phyloP scores from a whole-genome alignment of 2,329 filamentous ascomycete genomes.

The Berkeleyomyces rouxiae region DNA sequence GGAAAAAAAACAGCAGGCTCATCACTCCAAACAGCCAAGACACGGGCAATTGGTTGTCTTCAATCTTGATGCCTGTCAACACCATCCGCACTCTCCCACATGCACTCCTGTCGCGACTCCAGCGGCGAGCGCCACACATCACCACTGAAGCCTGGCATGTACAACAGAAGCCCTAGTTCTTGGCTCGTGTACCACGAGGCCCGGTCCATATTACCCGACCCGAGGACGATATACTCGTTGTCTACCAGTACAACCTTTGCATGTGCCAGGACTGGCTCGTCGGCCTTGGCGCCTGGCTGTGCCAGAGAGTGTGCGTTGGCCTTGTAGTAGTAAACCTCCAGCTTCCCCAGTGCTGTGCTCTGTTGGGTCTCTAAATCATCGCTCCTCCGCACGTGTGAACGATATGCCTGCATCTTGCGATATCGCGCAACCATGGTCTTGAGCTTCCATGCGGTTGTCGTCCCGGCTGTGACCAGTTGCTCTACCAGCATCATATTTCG shows the following conservation, averaged over 20 bases:
- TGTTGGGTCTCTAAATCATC: constrained; percentile 18
- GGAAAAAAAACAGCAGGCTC: too few species aligned
- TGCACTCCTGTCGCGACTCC: constrained; percentile 20
- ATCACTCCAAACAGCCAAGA: too few species aligned
- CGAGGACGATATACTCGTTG: constrained; percentile 47
- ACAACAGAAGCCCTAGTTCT: constrained; percentile 53
- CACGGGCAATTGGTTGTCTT: too few species aligned
- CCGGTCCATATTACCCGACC: constrained; percentile 70
- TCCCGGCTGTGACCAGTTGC: constrained; percentile 65
- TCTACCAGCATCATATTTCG: constrained; percentile 59
- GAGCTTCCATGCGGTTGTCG: constrained; percentile 51
- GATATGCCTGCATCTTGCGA: constrained; percentile 18
- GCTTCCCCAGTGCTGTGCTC: constrained; percentile 32
- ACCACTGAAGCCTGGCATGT: constrained; percentile 24
- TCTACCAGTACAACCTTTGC: constrained; percentile 66
- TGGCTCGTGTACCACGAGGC: constrained; percentile 80
- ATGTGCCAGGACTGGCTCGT: constrained; percentile 57
- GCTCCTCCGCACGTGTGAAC: neutral
- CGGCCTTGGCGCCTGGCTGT: constrained; percentile 17
- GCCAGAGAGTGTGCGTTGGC: constrained; percentile 20
- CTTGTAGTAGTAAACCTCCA: constrained; percentile 44
- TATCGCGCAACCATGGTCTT: constrained; percentile 41
- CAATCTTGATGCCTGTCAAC: neutral
- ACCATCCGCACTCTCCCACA: neutral
- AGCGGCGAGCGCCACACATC: constrained; percentile 26